Evolutionary conservation across 257 asterid genomes (phyloP), one percentile per base, ranked within the genome.

Genomic region (Eustoma russellianum): DNA sequence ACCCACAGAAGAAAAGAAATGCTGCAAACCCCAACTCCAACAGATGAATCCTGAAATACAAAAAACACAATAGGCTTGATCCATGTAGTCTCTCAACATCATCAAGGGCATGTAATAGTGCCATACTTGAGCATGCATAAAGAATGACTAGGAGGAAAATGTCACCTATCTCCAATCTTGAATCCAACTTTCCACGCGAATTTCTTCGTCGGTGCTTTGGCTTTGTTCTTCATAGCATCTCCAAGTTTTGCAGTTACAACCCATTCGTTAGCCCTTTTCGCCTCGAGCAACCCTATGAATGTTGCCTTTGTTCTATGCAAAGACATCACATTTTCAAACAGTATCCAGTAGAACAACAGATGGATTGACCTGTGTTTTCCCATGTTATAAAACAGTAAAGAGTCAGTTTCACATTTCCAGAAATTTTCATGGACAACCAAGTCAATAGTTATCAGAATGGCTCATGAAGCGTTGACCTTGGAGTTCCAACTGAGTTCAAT

Each of bases 261-360:
- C 98, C 98, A 92, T 76, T 92, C 98, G 41, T 92, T 92, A 5
- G 79, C 97, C 45, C 98, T 76, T 66, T 79, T 81, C 0, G 88
- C 95, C 74, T 85, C 98, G 8, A 92, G 56, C 47, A 92, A 74
- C 3, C 98, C 97, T 30, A 92, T 92, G 76, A 88, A 60, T 9
- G 98, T 81, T 0, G 98, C 98, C 82, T 92, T 92, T 48, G 98
- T 85, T 5, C 98, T 90, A 67, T 92, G 98, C 61, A 79, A 77
- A 9, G 98, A 82, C 98, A 88, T 92, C 53, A 85, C 98, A 41
- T 92, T 92, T 78, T 92, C 97, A 18, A 92, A 92, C 24, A 92
- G 88, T 13, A 92, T 83, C 98, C 98, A 92, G 61, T 82, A 92
- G 75, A 92, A 85, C 65, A 92, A 34, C 6, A 92, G 60, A 74